A percentile compares a stretch with the other conserved stretches of the same genome.
Evolutionary conservation across 257 asterid genomes (phyloP).

Genomic region (Jacaranda copaia): DNA sequence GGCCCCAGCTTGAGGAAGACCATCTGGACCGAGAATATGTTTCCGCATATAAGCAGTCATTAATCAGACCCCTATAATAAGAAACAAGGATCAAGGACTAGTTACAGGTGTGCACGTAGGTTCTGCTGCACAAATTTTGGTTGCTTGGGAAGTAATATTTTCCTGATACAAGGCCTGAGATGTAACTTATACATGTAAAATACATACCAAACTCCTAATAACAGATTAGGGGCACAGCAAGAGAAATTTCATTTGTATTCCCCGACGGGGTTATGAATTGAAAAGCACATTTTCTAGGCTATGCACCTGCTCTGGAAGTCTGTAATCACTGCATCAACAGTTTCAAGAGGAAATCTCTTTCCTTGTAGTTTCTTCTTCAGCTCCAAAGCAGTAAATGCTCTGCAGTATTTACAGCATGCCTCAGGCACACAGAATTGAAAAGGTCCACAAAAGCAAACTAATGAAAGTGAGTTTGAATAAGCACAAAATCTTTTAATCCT

Average conservation of each 20-base stretch:
- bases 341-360: slow-evolving; percentile 56
- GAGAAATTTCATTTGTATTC: slow-evolving; percentile 30
- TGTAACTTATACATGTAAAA: slow-evolving; percentile 10
- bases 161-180: background rate
- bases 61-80: slow-evolving; percentile 72
- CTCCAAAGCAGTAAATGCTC: slow-evolving; percentile 83
- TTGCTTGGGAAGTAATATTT: slow-evolving; percentile 23
- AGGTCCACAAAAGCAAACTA: slow-evolving; percentile 7
- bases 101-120: slow-evolving; percentile 4
- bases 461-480: background rate
- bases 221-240: slow-evolving; percentile 3
- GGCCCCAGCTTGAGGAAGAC: slow-evolving; percentile 97
- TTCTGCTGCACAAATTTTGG: slow-evolving; percentile 15
- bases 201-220: slow-evolving; percentile 14
- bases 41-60: slow-evolving; percentile 90
- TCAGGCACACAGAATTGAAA: slow-evolving; percentile 17
- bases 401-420: slow-evolving; percentile 43
- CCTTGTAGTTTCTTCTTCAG: slow-evolving; percentile 77
- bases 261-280: slow-evolving; percentile 19
- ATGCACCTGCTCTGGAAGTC: slow-evolving; percentile 77
- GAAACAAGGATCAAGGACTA: slow-evolving; percentile 31
- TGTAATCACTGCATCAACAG: slow-evolving; percentile 65
- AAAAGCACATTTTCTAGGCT: slow-evolving; percentile 17
- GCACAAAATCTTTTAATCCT: slow-evolving; percentile 11
- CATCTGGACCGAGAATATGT: slow-evolving; percentile 83